Evolutionary conservation across 148 eudicot species (phyloP), one percentile per base, ranked within the genome.

Genomic region (Nepenthes gracilis): DNA sequence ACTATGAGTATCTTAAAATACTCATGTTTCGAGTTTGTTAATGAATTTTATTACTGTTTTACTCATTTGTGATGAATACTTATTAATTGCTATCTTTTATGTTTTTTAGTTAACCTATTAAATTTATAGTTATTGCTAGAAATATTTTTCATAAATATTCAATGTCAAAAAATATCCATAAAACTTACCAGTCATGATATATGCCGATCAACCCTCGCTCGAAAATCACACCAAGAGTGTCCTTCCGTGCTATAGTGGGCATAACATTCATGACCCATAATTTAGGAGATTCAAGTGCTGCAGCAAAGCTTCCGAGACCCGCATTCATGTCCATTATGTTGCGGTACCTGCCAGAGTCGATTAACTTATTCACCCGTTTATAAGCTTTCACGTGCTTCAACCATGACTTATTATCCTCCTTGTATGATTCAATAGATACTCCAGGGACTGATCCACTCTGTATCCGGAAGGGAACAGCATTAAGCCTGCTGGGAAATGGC

Each of bases 321-420:
- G 83, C 83, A 79, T 79, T 75, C 83, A 79, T 79, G 53, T 79
- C 83, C 83, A 79, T 69, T 56, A 77, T 77, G 63, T 80, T 80
- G 49, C 84, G 84, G 55, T 77, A 80, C 70, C 84, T 77, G 65
- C 81, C 84, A 1, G 76, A 54, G 58, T 80, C 77, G 3, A 80
- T 57, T 47, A 80, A 54, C 61, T 80, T 80, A 64, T 77, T 80
- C 13, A 80, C 72, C 47, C 74, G 74, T 72, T 71, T 71, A 57
- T 80, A 80, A 35, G 74, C 62, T 12, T 63, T 66, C 1, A 80
- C 70, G 66, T 77, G 79, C 67, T 77, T 80, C 57, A 55, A 59
- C 84, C 84, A 80, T 2, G 62, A 23, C 54, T 63, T 77, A 55
- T 48, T 80, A 60, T 80, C 84, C 43, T 80, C 78, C 58, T 57